These are phyloP conservation scores for Lagerstroemia speciosa DNA, from an alignment of 345 rosid genomes.

Conservation along the genomic window DNA sequence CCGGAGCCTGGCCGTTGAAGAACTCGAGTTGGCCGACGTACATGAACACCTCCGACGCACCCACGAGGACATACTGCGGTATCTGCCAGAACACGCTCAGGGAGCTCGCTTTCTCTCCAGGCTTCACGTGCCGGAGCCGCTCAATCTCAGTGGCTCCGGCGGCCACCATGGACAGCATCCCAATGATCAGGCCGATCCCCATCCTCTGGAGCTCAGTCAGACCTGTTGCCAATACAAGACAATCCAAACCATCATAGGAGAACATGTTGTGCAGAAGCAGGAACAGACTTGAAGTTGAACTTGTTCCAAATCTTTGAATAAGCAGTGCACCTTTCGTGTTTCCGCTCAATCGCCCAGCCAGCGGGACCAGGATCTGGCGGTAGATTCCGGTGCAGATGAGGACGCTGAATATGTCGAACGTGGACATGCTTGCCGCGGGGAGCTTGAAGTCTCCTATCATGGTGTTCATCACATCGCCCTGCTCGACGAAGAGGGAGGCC, in stretches of 20 bases:
- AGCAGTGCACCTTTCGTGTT: slow-evolving; percentile 16
- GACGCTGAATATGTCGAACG: slow-evolving; percentile 39
- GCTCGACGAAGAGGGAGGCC: slow-evolving; percentile 53
- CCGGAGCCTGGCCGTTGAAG: slow-evolving; percentile 42
- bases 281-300: too few relatives aligned
- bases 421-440: slow-evolving; percentile 53
- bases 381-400: slow-evolving; percentile 32
- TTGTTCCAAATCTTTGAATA: not conserved
- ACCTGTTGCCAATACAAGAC: not conserved
- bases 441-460: slow-evolving; percentile 22
- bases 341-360: slow-evolving; percentile 23
- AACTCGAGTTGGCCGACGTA: slow-evolving; percentile 41
- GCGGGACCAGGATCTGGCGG: slow-evolving; percentile 27
- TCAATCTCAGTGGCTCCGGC: slow-evolving; percentile 30
- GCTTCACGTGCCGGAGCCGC: slow-evolving; percentile 22
- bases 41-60: slow-evolving; percentile 48
- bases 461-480: slow-evolving; percentile 41
- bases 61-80: slow-evolving; percentile 39
- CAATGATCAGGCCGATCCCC: slow-evolving; percentile 40
- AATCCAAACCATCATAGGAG: not conserved
- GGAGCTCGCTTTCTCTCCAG: slow-evolving; percentile 23
- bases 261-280: too few relatives aligned
- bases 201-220: slow-evolving; percentile 38
- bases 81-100: slow-evolving; percentile 42
- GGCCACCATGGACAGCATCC: slow-evolving; percentile 34